Conservation (phyloP, 805 yeast species). For the Saccharomyces cerevisiae region DNA sequence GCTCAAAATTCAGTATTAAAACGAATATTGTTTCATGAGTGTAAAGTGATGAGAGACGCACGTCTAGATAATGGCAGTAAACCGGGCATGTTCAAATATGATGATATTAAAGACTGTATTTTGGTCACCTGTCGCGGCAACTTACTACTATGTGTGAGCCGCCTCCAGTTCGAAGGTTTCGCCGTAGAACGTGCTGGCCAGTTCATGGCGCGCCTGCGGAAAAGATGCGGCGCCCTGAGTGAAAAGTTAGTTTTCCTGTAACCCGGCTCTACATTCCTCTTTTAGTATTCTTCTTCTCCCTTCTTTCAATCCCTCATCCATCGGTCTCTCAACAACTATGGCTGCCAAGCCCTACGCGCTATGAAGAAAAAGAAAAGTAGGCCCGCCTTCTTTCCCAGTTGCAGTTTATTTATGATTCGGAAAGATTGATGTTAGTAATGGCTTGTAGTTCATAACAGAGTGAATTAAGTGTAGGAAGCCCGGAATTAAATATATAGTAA, state of each 20-base stretch:
- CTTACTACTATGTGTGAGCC: constrained; percentile 25
- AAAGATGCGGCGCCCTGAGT: constrained; percentile 32
- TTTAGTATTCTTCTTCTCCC: too few relatives aligned
- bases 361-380: neutral
- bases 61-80: neutral
- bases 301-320: neutral
- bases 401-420: neutral
- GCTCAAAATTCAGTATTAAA: constrained; percentile 20
- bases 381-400: neutral
- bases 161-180: constrained; percentile 49
- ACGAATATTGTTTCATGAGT: constrained; percentile 43
- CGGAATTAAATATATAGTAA: neutral
- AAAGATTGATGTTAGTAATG: neutral
- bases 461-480: neutral
- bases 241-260: neutral
- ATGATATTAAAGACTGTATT: constrained; percentile 20
- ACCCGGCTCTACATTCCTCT: neutral
- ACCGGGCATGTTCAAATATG: constrained; percentile 29
- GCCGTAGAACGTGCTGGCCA: constrained; percentile 37
- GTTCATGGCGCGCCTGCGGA: constrained; percentile 38
- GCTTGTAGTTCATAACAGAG: neutral
- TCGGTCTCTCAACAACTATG: neutral
- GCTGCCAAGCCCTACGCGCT: neutral
- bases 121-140: constrained; percentile 41
- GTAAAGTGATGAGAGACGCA: constrained; percentile 13